Evolutionary conservation across 148 eudicot genomes (phyloP), one percentile per base, ranked within the genome.

Genomic region (Beta vulgaris): DNA sequence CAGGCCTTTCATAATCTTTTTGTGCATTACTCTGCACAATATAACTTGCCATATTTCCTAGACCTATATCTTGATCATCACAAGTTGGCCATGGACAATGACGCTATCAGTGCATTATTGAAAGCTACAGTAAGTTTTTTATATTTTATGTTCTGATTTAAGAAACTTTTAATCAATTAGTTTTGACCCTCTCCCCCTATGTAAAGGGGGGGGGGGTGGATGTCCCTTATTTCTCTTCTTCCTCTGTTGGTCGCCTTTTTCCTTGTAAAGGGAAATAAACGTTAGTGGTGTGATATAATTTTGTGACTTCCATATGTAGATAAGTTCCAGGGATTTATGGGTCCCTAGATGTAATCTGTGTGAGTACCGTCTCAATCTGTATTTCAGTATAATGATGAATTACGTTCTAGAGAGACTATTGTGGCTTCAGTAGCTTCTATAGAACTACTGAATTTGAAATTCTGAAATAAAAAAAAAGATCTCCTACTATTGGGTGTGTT

Each of bases 41-140:
- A 84, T 83, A 92, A 87, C 83, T 82, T 95, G 91, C 97, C 93
- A 63, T 81, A 86, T 84, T 84, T 95, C 72, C 82, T 95, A 73
- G 98, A 95, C 77, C 85, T 95, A 65, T 95, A 89, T 86, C 92
- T 95, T 81, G 99, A 95, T 82, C 87, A 83, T 84, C 97, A 92
- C 78, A 87, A 79, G 77, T 85, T 95, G 86, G 94, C 88, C 79
- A 68, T 82, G 69, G 91, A 89, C 81, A 75, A 81, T 54, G 88
- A 84, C 48, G 74, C 88, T 37, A 85, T 92, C 71, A 84, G 83
- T 70, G 58, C 69, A 61, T 75, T 95, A 72, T 89, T 69, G 72
- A 88, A 91, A 81, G 89, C 97, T 63, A 85, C 86, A 18, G 98
- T 95, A 86, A 85, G 98, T 84, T 68, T 55, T 75, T 35, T 37